A percentile compares a stretch with the other conserved stretches of the same genome.
Evolutionary conservation across 495 filamentous ascomycete species (phyloP).

Genomic region (Cladorrhinum samala): DNA sequence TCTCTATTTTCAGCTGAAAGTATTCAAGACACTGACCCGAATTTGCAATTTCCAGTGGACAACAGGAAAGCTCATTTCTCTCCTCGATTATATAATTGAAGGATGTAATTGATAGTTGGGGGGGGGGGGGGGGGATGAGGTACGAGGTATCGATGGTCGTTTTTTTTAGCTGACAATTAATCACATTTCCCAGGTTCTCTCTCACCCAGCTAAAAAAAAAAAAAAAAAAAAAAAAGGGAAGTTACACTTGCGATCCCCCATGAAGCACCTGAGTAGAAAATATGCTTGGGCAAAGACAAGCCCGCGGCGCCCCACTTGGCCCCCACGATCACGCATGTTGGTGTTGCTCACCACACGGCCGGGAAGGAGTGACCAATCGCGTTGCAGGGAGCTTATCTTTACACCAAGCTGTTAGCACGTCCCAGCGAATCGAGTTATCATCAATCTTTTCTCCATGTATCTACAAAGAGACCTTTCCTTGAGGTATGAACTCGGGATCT

Average conservation of each 20-base stretch:
- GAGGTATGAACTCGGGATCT: too few species aligned
- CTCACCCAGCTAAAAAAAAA: not conserved
- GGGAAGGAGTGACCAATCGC: not conserved
- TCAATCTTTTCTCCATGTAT: not conserved
- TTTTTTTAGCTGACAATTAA: too few species aligned
- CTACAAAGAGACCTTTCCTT: too few species aligned
- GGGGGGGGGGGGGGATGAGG: too few species aligned
- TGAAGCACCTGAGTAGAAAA: not conserved
- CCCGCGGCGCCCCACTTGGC: not conserved
- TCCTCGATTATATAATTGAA: too few species aligned
- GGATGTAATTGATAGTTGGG: too few species aligned
- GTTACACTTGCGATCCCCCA: not conserved
- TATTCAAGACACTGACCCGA: too few species aligned
- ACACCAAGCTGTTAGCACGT: conserved; percentile 7
- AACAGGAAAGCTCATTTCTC: too few species aligned
- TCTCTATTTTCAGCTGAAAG: too few species aligned
- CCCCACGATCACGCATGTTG: not conserved
- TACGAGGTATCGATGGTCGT: too few species aligned
- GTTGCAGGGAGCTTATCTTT: conserved; percentile 1
- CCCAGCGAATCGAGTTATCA: conserved; percentile 6
- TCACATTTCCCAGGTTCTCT: too few species aligned
- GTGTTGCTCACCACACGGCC: not conserved
- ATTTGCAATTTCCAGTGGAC: too few species aligned
- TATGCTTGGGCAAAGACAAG: not conserved
- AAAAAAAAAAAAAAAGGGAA: not conserved